Conservation (phyloP, 2,329 filamentous ascomycete genomes). For the Hymenoscyphus albidus region DNA sequence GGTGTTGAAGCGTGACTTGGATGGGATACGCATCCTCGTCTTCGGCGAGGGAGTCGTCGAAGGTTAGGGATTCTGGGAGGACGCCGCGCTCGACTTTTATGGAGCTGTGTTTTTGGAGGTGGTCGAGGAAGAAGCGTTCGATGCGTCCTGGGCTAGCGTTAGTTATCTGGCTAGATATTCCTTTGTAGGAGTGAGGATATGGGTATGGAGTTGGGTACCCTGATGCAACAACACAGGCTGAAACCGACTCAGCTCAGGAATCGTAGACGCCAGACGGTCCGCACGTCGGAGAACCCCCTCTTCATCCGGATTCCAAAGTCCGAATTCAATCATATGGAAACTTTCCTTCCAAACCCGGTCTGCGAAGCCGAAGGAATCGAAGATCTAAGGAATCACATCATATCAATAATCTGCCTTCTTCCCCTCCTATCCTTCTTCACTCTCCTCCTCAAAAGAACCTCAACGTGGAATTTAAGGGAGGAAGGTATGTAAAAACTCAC, state of each 20-base stretch:
- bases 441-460: too few species aligned
- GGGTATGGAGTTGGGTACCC: constrained; percentile 37
- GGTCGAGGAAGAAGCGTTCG: constrained; percentile 62
- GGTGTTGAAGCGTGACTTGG: constrained; percentile 53
- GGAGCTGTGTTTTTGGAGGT: constrained; percentile 51
- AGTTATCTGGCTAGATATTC: too few species aligned
- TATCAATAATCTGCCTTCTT: too few species aligned
- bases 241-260: constrained; percentile 57
- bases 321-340: constrained; percentile 65
- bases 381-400: constrained; percentile 51
- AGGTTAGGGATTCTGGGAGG: constrained; percentile 50
- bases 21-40: constrained; percentile 56
- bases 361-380: constrained; percentile 66
- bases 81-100: constrained; percentile 58
- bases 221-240: constrained; percentile 67
- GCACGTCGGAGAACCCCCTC: constrained; percentile 54
- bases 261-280: constrained; percentile 60
- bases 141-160: constrained; percentile 42
- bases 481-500: constrained; percentile 39
- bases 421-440: constrained; percentile 24
- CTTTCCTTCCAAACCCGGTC: constrained; percentile 62
- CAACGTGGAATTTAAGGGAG: too few species aligned
- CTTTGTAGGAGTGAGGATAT: not conserved
- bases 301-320: constrained; percentile 58
- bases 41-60: constrained; percentile 49